Evolutionary conservation across 768 basidiomycete genomes (phyloP), one percentile per base, ranked within the genome.

Genomic region (Flagelloscypha sp.): DNA sequence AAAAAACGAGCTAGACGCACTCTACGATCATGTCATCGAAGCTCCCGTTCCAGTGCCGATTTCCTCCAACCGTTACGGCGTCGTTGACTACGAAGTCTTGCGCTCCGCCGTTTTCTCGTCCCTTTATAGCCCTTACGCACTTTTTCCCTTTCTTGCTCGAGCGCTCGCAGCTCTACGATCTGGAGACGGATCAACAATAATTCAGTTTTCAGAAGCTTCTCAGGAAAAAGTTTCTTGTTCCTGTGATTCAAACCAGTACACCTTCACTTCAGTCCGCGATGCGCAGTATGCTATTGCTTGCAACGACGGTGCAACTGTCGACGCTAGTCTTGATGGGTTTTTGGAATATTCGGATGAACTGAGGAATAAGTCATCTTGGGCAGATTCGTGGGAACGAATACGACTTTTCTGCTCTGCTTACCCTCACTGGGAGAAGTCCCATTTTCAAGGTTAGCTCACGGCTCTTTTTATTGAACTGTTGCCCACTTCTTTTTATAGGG

Each of bases 21-120:
- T 69, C 1, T 61, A 58, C 32, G 50, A 54, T 2, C 36, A 48
- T n/a, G 35, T 69, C 1, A 49, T 51, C 7, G 27, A 37, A 1
- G 47, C 44, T 1, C 67, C 68, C 0, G 30, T 66, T 2, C 58
- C 66, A 0, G 55, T 66, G 21, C 24, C 33, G 18, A 47, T 43
- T 22, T 52, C 55, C 0, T 24, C 41, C 0, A 43, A 35, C 1
- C 46, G 44, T 0, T 67, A 64, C 38, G 64, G 64, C 5, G 24
- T 67, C 12, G 37, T 69, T 1, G 63, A 67, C 44, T 63, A 62
- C 22, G 38, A 38, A 17, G 33, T 45, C 13, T 36, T 67, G 12
- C 56, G 61, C 6, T 2, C 9, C 1, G 29, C 43, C 0, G 41
- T 67, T 4, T 68, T 68, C 39, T 2, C 11, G 1, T 17, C 58